Evolutionary conservation across 306 rosid species (phyloP).

Genomic region (Vigna radiata): DNA sequence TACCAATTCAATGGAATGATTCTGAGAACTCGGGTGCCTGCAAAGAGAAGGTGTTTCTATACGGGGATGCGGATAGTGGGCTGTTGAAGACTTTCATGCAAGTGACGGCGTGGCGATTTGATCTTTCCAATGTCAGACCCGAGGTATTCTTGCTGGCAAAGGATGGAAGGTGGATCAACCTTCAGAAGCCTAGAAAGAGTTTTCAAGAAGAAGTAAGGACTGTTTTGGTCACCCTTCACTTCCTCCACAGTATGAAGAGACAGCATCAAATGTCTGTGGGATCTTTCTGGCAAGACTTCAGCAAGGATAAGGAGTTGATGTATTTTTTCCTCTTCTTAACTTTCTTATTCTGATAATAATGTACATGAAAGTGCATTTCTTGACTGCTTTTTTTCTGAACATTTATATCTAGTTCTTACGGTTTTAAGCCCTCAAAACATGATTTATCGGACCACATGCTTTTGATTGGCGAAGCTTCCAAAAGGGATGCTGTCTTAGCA

Average conservation of each 20-base stretch:
- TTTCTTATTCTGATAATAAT: not conserved
- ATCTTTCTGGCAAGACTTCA: slow-evolving; percentile 68
- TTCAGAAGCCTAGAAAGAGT: slow-evolving; percentile 76
- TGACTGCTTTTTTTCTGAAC: slow-evolving; percentile 4
- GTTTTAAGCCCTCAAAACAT: slow-evolving; percentile 46
- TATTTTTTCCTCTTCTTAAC: slow-evolving; percentile 18
- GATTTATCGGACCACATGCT: slow-evolving; percentile 49
- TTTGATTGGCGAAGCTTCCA: slow-evolving; percentile 51
- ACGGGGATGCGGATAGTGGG: slow-evolving; percentile 62
- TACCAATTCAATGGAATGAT: slow-evolving; percentile 78
- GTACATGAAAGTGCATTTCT: not conserved
- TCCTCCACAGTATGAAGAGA: slow-evolving; percentile 58
- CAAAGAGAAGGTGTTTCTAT: slow-evolving; percentile 48
- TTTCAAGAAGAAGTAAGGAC: slow-evolving; percentile 62
- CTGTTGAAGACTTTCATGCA: slow-evolving; percentile 58
- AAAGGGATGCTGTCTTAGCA: slow-evolving; percentile 42
- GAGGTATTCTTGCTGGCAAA: slow-evolving; percentile 69
- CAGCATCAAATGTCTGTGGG: slow-evolving; percentile 53
- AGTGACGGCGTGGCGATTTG: slow-evolving; percentile 78
- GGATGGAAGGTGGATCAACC: slow-evolving; percentile 64
- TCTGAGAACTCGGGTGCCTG: slow-evolving; percentile 34
- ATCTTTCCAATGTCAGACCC: slow-evolving; percentile 60
- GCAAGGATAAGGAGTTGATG: slow-evolving; percentile 65
- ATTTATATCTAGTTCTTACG: slow-evolving; percentile 57
- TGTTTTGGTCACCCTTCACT: slow-evolving; percentile 63